Conservation (phyloP, 495 filamentous ascomycete species). For the Aspergillus incahuasiensis region DNA sequence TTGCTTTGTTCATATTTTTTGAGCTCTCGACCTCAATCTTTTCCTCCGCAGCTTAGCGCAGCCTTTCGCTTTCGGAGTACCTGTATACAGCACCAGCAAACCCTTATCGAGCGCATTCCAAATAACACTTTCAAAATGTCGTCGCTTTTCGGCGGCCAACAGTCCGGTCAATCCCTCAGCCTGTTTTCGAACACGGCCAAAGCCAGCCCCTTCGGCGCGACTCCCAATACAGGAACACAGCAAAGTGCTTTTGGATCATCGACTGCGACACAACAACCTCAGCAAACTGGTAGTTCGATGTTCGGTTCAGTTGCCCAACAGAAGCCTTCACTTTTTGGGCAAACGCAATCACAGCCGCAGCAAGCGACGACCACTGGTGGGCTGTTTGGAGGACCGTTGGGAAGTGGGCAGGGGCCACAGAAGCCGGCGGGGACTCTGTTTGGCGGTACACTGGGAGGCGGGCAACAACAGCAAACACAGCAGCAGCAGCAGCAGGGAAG, state of each 20-base stretch:
- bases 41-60: not conserved
- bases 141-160: conserved; percentile 36
- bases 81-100: not conserved
- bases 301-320: conserved; percentile 34
- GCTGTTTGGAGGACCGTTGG: conserved; percentile 33
- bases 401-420: conserved; percentile 31
- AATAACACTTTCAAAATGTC: conserved; percentile 14
- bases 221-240: conserved; percentile 15
- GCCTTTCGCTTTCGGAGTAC: not conserved
- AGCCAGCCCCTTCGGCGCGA: conserved; percentile 14
- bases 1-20: not conserved
- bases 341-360: conserved; percentile 25
- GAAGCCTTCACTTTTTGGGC: conserved; percentile 37
- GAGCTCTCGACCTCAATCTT: not conserved
- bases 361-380: conserved; percentile 24
- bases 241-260: conserved; percentile 23
- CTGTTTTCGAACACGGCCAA: conserved; percentile 7
- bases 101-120: not conserved
- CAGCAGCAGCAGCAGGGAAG: conserved; percentile 37
- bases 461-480: conserved; percentile 35
- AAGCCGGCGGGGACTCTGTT: conserved; percentile 28
- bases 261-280: conserved; percentile 22
- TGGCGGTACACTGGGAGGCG: conserved; percentile 7
- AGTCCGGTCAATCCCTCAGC: conserved; percentile 10
- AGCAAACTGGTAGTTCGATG: conserved; percentile 25